Base-by-base conservation (phyloP, 73 alveolate genomes). In the Paramecium biaurelia region DNA sequence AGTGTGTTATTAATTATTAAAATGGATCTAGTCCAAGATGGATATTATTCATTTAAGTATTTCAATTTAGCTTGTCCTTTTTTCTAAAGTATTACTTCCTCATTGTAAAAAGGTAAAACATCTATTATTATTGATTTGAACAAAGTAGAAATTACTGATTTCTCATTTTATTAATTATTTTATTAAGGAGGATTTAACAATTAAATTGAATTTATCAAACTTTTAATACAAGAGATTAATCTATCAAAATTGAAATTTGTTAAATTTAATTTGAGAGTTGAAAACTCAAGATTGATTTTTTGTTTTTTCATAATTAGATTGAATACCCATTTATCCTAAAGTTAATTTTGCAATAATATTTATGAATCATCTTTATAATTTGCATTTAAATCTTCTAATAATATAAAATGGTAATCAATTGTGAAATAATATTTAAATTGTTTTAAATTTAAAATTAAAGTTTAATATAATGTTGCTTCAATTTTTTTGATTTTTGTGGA, bases 21-120 rank as follows among this genome's bases (percentile, higher is more conserved):
- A 63, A 63, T 63, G 11, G 84, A 63, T 63, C 84, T 63, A 26
- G 84, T 63, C 84, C 84, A 63, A 63, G 84, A 63, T 26, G 84
- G 84, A 63, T 63, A 26, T 26, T 28, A 12, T 26, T 23, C 49
- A 0, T 63, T 30, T 30, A 23, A 11, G 9, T 63, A 63, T 11
- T 7, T 63, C 23, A 63, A 26, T 63, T 63, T 63, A 1, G 84
- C 45, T 26, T 30, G 12, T 7, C 45, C 24, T 32, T 63, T 63
- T 63, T 63, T 63, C 28, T 63, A 32, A 7, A 63, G 24, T 9
- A 63, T 63, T 3, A 63, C 4, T 32, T 63, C 84, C 24, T 63
- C 84, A 63, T 63, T 63, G 28, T 63, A 63, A 3, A 32, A 30
- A 30, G 84, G 84, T 14, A 63, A 32, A 1, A 30, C 26, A 63